Conservation (phyloP, 2,329 filamentous ascomycete genomes). For the Thielaviopsis ethacetica region DNA sequence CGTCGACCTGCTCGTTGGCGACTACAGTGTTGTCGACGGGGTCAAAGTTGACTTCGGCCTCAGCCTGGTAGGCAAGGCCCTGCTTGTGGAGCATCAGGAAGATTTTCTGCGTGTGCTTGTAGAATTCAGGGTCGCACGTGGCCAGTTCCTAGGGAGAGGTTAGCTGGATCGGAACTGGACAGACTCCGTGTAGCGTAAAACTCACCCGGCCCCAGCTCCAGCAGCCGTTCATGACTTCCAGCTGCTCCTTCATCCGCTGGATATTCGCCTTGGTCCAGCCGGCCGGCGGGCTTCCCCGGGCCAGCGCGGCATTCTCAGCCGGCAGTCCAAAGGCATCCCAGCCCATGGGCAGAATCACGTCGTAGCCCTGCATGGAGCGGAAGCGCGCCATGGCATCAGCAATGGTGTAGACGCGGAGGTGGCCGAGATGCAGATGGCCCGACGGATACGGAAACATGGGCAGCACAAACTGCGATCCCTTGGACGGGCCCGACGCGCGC, state of each 20-base stretch:
- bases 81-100: slow-evolving; percentile 62
- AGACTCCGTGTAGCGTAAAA: slow-evolving; percentile 13
- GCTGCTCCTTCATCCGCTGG: slow-evolving; percentile 65
- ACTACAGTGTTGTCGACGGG: slow-evolving; percentile 79
- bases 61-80: slow-evolving; percentile 66
- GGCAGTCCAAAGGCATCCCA: slow-evolving; percentile 90
- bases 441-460: slow-evolving; percentile 94
- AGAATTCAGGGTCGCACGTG: slow-evolving; percentile 73
- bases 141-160: slow-evolving; percentile 48
- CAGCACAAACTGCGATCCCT: slow-evolving; percentile 48
- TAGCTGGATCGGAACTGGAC: not conserved
- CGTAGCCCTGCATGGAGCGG: slow-evolving; percentile 53
- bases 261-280: slow-evolving; percentile 73
- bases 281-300: slow-evolving; percentile 60
- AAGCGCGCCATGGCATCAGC: slow-evolving; percentile 72
- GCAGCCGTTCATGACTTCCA: slow-evolving; percentile 60
- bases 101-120: slow-evolving; percentile 75
- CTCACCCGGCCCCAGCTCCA: slow-evolving; percentile 74
- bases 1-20: slow-evolving; percentile 86
- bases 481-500: slow-evolving; percentile 4
- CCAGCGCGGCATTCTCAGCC: slow-evolving; percentile 81
- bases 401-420: slow-evolving; percentile 79
- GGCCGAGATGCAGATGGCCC: slow-evolving; percentile 70
- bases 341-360: slow-evolving; percentile 77
- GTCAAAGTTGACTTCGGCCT: slow-evolving; percentile 80